Percentiles rank a stretch among this genome's conserved stretches.
These are phyloP conservation scores for Phaeoacremonium minimum DNA, from an alignment of 2,329 filamentous ascomycete genomes.

Conservation along the genomic window DNA sequence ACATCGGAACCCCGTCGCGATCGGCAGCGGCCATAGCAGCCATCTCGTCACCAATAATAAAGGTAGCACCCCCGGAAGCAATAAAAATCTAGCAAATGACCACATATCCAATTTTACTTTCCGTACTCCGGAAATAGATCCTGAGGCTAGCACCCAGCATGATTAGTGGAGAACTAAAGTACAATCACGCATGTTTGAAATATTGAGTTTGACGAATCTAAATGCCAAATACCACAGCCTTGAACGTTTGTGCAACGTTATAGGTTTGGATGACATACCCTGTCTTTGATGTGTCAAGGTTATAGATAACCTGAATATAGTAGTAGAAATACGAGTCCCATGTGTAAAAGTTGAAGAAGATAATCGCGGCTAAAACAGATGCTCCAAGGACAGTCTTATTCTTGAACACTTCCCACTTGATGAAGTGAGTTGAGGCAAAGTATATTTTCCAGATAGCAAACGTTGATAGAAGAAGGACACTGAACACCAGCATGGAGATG, in stretches of 20 bases:
- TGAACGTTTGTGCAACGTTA: conserved; percentile 44
- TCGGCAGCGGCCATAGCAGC: conserved; percentile 50
- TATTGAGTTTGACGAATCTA: conserved; percentile 43
- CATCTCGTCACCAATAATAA: conserved; percentile 54
- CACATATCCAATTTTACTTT: conserved; percentile 45
- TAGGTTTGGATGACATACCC: conserved; percentile 46
- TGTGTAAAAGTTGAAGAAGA: conserved; percentile 39
- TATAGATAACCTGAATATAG: conserved; percentile 49
- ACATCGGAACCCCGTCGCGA: conserved; percentile 18
- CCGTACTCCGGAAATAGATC: conserved; percentile 51
- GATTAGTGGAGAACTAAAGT: conserved; percentile 48
- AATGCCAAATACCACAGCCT: conserved; percentile 39
- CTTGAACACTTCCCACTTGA: conserved; percentile 47
- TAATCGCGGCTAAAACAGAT: conserved; percentile 29
- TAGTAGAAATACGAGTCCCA: conserved; percentile 47
- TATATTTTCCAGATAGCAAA: conserved; percentile 56
- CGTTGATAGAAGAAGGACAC: conserved; percentile 47
- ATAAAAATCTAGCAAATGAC: conserved; percentile 58
- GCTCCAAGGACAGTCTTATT: conserved; percentile 45
- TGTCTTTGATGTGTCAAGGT: conserved; percentile 39
- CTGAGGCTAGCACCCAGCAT: conserved; percentile 52
- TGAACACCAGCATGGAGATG: conserved; percentile 52
- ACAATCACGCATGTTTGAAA: conserved; percentile 49
- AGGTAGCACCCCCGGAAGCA: conserved; percentile 50
- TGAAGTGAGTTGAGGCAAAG: conserved; percentile 50